These are phyloP conservation scores for Penicillium aurantiogriseum DNA, from an alignment of 2,329 filamentous ascomycete species.

Conservation along the genomic window DNA sequence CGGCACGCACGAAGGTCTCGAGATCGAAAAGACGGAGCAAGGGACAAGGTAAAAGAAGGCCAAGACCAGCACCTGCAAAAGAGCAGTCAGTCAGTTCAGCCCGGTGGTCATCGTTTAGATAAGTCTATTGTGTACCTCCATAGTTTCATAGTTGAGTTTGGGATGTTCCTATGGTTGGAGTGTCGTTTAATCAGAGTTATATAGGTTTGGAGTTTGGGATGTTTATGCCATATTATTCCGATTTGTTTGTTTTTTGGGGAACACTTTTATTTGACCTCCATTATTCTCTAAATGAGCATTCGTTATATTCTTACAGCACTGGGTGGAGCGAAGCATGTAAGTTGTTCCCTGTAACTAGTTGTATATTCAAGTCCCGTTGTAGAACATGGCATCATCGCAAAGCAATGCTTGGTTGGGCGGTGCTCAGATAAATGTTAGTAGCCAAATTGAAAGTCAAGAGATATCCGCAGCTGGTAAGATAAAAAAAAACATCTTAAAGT, in stretches of 20 bases:
- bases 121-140: background rate
- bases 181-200: background rate
- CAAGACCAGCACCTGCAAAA: background rate
- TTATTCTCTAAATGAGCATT: background rate
- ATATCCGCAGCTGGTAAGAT: background rate
- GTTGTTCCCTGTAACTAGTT: background rate
- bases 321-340: background rate
- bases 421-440: too few relatives aligned
- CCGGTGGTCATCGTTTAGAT: background rate
- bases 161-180: background rate
- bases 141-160: background rate
- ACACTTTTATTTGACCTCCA: background rate
- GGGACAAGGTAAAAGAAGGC: background rate
- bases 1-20: background rate
- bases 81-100: background rate
- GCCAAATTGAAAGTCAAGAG: background rate
- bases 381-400: background rate
- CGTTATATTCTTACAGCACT: background rate
- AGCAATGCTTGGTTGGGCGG: background rate
- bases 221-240: background rate
- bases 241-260: background rate
- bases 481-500: background rate
- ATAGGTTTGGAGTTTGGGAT: background rate
- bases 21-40: background rate
- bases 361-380: background rate